Percentiles rank a stretch among this genome's conserved stretches.
These are phyloP conservation scores for Talaromyces albobiverticillius DNA, from an alignment of 2,329 filamentous ascomycete species.

Conservation along the genomic window DNA sequence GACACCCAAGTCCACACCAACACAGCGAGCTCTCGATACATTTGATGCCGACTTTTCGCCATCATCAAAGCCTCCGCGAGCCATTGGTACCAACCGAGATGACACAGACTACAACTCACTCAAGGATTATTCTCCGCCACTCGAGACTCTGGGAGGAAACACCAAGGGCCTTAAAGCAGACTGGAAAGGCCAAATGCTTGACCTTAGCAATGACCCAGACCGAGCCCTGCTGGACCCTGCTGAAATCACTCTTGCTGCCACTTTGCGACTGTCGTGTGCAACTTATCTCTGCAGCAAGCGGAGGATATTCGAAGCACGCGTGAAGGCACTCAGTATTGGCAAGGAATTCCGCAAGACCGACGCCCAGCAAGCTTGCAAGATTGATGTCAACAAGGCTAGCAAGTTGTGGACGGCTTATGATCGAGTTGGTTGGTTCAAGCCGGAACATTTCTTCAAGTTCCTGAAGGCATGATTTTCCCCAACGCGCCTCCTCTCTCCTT, in stretches of 20 bases:
- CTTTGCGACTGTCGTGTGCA: slow-evolving; percentile 77
- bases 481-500: no score
- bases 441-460: slow-evolving; percentile 48
- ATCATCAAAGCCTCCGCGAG: slow-evolving; percentile 42
- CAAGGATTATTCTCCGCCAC: slow-evolving; percentile 69
- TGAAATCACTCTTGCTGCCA: slow-evolving; percentile 73
- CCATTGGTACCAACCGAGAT: slow-evolving; percentile 64
- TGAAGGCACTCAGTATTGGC: slow-evolving; percentile 62
- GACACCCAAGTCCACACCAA: slow-evolving; percentile 41
- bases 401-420: slow-evolving; percentile 90
- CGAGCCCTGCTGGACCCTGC: slow-evolving; percentile 70
- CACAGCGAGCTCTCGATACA: slow-evolving; percentile 35
- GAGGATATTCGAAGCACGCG: slow-evolving; percentile 76
- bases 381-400: slow-evolving; percentile 96
- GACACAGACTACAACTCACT: slow-evolving; percentile 76
- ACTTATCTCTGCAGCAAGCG: slow-evolving; percentile 92
- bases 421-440: slow-evolving; percentile 76
- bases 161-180: slow-evolving; percentile 75
- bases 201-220: slow-evolving; percentile 71
- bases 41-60: slow-evolving; percentile 35
- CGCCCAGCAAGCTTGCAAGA: slow-evolving; percentile 94
- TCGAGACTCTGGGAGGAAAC: slow-evolving; percentile 62
- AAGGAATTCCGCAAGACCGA: slow-evolving; percentile 95
- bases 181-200: slow-evolving; percentile 78
- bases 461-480: slow-evolving; percentile 21